Percentiles rank a stretch among this genome's conserved stretches.
phyloP scores from a whole-genome alignment of 495 filamentous ascomycete species.

The Aspergillus sclerotiicarbonarius region DNA sequence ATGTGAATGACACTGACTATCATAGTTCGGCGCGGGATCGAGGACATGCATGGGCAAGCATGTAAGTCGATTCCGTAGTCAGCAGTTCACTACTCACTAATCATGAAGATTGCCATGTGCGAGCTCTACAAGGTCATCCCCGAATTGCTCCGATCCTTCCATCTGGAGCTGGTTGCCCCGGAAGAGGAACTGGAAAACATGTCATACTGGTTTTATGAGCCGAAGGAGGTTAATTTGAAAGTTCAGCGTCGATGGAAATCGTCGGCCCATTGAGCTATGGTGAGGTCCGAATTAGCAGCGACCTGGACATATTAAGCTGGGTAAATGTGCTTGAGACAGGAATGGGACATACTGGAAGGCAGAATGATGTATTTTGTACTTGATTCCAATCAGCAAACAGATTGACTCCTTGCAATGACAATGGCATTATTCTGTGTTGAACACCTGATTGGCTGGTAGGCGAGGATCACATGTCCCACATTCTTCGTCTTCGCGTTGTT shows the following conservation, averaged over 20 bases:
- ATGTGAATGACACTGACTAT: not conserved
- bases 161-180: slow-evolving; percentile 11
- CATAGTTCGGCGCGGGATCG: slow-evolving; percentile 19
- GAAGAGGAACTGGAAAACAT: slow-evolving; percentile 6
- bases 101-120: slow-evolving; percentile 14
- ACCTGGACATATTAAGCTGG: too few species aligned
- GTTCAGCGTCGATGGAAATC: not conserved
- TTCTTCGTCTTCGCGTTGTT: too few species aligned
- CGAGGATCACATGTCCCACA: too few species aligned
- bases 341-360: too few species aligned
- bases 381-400: too few species aligned
- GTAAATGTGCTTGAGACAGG: too few species aligned
- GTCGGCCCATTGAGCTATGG: not conserved
- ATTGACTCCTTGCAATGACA: too few species aligned
- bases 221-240: not conserved
- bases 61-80: slow-evolving; percentile 4
- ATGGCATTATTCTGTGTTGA: too few species aligned
- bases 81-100: not conserved
- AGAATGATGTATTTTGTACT: too few species aligned
- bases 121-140: slow-evolving; percentile 24
- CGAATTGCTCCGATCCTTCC: slow-evolving; percentile 15
- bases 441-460: too few species aligned
- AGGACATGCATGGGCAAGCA: slow-evolving; percentile 21
- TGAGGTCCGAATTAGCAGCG: too few species aligned
- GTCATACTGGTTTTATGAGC: slow-evolving; percentile 18